Base-by-base conservation (phyloP, 1,284 basidiomycete genomes). In the Puccinia coronata region DNA sequence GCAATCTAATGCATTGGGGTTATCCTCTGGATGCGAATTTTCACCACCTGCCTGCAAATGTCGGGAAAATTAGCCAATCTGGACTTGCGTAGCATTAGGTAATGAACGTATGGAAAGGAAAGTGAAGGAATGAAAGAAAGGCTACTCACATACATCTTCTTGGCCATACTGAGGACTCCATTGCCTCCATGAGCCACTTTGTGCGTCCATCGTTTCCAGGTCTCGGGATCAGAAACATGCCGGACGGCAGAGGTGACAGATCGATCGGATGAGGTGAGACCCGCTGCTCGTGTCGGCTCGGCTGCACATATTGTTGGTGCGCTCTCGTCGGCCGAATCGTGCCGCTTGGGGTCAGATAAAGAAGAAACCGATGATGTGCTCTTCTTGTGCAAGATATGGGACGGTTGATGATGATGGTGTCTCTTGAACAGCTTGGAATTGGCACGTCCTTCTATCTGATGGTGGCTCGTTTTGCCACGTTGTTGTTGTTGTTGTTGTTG, bases 151-250 rank as follows among this genome's bases (percentile, higher is more conserved):
- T 76, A 76, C 1, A 76, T 39, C 16, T 63, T 61, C 20, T 34
- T 76, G 14, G 59, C 73, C 36, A 61, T 20, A 16, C 65, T 76
- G 47, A 49, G 11, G 20, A 55, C 73, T 31, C 14, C 57, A 16
- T 25, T 61, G 41, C 73, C 57, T 47, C 73, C 59, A 14, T 63
- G 36, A 0, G 34, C 28, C 3, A 76, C 39, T 63, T 76, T 76
- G 3, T 34, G 28, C 28, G 36, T 8, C 47, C 57, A 47, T 49
- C 59, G 9, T 36, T 63, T 76, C 41, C 36, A 65, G 28, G 16
- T 76, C 23, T 63, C 43, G 34, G 41, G 3, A 47, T 63, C 73
- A 14, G 57, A 36, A 65, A 51, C 16, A 36, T 25, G 41, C n/a
- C 71, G 53, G 25, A 59, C 20, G n/a, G 71, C 11, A 43, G 53